Percentiles rank a stretch among this genome's conserved stretches.
Evolutionary conservation across 352 stramenopile species (phyloP).

Genomic region (Phytophthora pseudosyringae): DNA sequence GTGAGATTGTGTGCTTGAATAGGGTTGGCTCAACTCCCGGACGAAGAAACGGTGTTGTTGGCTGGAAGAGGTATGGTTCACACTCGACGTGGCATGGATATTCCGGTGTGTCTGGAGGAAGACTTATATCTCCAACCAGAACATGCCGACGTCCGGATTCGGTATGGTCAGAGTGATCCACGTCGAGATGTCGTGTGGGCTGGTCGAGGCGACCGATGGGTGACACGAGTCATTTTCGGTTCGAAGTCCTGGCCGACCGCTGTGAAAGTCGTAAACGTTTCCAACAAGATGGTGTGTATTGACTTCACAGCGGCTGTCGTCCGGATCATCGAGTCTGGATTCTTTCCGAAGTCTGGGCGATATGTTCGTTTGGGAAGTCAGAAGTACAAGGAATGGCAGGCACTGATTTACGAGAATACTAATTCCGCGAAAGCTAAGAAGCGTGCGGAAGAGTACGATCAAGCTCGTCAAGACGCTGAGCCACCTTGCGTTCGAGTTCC

Average conservation of each 20-base stretch:
- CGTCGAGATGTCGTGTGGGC: conserved; percentile 1
- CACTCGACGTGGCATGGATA: neutral
- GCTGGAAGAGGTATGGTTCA: neutral
- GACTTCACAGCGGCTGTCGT: neutral
- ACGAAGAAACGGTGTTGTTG: conserved; percentile 7
- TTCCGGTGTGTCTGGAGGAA: neutral
- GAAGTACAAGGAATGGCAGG: conserved; percentile 13
- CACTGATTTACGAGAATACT: conserved; percentile 12
- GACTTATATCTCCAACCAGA: neutral
- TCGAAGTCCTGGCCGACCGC: neutral
- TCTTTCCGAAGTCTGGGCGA: neutral
- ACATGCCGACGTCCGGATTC: neutral
- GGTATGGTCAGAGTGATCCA: neutral
- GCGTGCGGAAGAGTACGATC: too few relatives aligned
- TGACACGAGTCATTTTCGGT: neutral
- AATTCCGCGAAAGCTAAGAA: too few relatives aligned
- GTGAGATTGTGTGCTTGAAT: neutral
- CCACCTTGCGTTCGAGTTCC: too few relatives aligned
- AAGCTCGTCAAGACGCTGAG: too few relatives aligned
- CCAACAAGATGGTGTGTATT: neutral
- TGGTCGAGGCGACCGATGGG: neutral
- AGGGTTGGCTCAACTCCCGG: neutral
- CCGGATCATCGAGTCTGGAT: neutral
- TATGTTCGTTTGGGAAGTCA: neutral
- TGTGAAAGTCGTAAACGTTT: conserved; percentile 4